phyloP scores from a whole-genome alignment of 306 rosid genomes.

The Sechiopsis laciniata region DNA sequence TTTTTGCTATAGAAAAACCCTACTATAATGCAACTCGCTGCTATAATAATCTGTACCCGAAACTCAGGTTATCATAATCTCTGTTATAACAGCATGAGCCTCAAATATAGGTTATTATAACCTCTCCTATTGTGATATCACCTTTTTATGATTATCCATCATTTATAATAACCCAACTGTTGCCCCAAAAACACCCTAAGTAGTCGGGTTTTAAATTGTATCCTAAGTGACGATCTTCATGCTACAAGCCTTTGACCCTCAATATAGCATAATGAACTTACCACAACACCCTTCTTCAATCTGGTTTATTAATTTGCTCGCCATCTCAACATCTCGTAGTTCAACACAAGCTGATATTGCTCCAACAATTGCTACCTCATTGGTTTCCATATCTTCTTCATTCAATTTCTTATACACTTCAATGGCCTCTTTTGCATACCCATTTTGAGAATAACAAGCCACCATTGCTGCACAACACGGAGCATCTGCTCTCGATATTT shows the following conservation, averaged over 20 bases:
- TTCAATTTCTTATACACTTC: slow-evolving; percentile 43
- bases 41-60: too few species aligned
- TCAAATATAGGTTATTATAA: too few species aligned
- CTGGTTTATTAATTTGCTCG: slow-evolving; percentile 34
- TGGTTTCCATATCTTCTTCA: slow-evolving; percentile 31
- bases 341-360: slow-evolving; percentile 77
- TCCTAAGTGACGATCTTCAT: background rate
- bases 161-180: too few species aligned
- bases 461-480: slow-evolving; percentile 64
- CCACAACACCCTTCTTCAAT: slow-evolving; percentile 43
- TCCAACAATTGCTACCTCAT: slow-evolving; percentile 60
- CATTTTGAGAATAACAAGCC: slow-evolving; percentile 71
- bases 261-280: slow-evolving; percentile 19
- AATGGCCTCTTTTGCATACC: slow-evolving; percentile 61
- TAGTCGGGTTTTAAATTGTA: too few species aligned
- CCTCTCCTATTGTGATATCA: too few species aligned
- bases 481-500: slow-evolving; percentile 28
- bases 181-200: too few species aligned
- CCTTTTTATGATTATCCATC: too few species aligned
- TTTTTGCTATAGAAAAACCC: too few species aligned
- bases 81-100: too few species aligned
- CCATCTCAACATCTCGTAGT: slow-evolving; percentile 50
- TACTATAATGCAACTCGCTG: too few species aligned
- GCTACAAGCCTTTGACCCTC: background rate
- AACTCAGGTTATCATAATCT: too few species aligned